These are phyloP conservation scores for Cercophora scortea DNA, from an alignment of 495 filamentous ascomycete genomes.

Conservation along the genomic window DNA sequence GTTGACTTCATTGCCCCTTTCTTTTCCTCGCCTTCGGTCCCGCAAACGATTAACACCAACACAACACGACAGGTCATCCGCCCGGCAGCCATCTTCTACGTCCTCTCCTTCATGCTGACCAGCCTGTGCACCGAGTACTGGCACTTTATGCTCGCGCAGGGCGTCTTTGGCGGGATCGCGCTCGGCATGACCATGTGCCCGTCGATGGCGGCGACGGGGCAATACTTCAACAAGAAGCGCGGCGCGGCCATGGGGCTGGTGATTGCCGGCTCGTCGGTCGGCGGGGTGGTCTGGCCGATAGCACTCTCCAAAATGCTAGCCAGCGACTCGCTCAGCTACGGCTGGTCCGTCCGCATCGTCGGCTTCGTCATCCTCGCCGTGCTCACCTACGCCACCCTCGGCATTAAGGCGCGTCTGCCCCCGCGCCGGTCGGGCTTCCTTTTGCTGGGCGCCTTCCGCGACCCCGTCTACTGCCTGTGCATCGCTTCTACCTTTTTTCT, in stretches of 20 bases:
- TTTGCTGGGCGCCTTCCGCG: slow-evolving; percentile 31
- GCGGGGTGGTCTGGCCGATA: slow-evolving; percentile 47
- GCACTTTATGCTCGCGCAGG: slow-evolving; percentile 57
- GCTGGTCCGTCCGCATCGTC: slow-evolving; percentile 51
- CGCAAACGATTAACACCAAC: too few species aligned
- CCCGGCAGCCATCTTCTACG: slow-evolving; percentile 25
- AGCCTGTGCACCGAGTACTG: slow-evolving; percentile 51
- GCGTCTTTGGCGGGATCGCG: slow-evolving; percentile 44
- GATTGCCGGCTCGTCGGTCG: slow-evolving; percentile 48
- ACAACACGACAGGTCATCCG: slow-evolving; percentile 22
- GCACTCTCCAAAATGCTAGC: slow-evolving; percentile 35
- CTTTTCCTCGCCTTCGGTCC: too few species aligned
- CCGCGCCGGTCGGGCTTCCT: slow-evolving; percentile 35
- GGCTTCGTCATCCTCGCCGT: slow-evolving; percentile 50
- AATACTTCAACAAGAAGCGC: slow-evolving; percentile 48
- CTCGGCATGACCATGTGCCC: slow-evolving; percentile 46
- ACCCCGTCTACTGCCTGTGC: slow-evolving; percentile 27
- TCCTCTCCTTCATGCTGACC: slow-evolving; percentile 46
- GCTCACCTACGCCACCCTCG: slow-evolving; percentile 32
- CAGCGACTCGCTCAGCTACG: slow-evolving; percentile 40
- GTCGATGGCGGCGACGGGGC: slow-evolving; percentile 41
- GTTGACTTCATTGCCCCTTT: not conserved
- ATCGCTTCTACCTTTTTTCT: slow-evolving; percentile 34
- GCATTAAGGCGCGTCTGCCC: slow-evolving; percentile 38
- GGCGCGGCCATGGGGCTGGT: slow-evolving; percentile 48